Evolutionary conservation across 2,329 filamentous ascomycete genomes (phyloP), one percentile per base, ranked within the genome.

Genomic region (Nigrograna mackinnonii): DNA sequence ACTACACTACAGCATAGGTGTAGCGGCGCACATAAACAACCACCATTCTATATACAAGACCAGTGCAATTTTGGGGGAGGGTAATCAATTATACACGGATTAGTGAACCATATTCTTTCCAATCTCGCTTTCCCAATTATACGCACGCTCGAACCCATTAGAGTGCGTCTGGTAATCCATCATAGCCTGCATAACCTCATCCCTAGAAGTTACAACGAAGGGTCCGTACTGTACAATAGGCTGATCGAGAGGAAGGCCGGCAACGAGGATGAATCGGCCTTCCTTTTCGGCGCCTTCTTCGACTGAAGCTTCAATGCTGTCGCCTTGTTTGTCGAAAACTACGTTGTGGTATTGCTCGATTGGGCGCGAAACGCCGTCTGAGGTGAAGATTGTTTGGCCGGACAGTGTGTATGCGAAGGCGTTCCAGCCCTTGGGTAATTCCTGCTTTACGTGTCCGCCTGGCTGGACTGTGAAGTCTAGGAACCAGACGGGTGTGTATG

Each of bases 401-500:
- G 84, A 78, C n/a, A 97, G 76, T 3, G 83, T 86, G 68, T 96
- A 97, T 13, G 86, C 85, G 61, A 97, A 97, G 2, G 89, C 84
- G 67, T 95, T 96, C 89, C 91, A 97, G 20, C 84, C 86, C 48
- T 77, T 72, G 0, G 92, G 92, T 3, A 97, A 64, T 4, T 80
- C 69, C 73, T 97, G 92, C 17, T 76, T 78, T 52, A 97, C 75
- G 45, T 77, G 82, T 35, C 89, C 91, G 39, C 92, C 92, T 0
- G 91, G 91, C 58, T 83, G 73, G 39, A 97, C 81, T 16, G 81
- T 84, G 38, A 96, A 76, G 65, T 97, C 92, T 33, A 97, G 77
- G 49, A 96, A 78, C 92, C 92, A 97, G n/a, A 97, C 91, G 0
- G 94, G 94, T 2, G 92, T 97, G 70, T 97, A 96, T 12, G 92